These are phyloP conservation scores for Penicillium argentinense DNA, from an alignment of 495 filamentous ascomycete species.

Conservation along the genomic window DNA sequence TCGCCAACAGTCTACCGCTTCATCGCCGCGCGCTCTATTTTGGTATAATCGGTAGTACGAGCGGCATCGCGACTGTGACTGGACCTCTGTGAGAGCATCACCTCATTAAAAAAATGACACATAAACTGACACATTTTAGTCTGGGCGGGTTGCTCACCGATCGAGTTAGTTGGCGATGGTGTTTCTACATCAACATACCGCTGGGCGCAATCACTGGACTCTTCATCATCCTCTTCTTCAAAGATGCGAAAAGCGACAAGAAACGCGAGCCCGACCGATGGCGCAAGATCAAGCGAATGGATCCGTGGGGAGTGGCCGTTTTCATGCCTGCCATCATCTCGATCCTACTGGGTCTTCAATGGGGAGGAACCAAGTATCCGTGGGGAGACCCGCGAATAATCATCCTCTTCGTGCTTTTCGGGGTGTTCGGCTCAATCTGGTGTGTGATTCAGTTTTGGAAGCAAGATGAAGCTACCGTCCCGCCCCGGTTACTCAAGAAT, in stretches of 20 bases:
- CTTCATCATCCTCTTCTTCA: conserved; percentile 59
- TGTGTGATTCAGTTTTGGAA: conserved; percentile 63
- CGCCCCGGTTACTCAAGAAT: conserved; percentile 67
- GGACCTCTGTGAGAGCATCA: conserved; percentile 58
- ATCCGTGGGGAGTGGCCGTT: conserved; percentile 61
- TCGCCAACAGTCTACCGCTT: conserved; percentile 75
- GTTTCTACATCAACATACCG: conserved; percentile 65
- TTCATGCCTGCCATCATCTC: conserved; percentile 74
- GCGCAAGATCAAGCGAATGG: conserved; percentile 58
- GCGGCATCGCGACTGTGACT: conserved; percentile 74
- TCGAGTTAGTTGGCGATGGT: conserved; percentile 60
- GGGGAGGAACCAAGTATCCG: conserved; percentile 71
- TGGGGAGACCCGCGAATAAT: conserved; percentile 70
- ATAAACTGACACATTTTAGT: conserved; percentile 8
- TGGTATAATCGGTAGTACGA: conserved; percentile 75
- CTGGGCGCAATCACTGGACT: conserved; percentile 63
- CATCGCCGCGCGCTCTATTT: conserved; percentile 68
- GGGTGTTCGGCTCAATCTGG: conserved; percentile 61
- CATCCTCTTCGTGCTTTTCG: conserved; percentile 66
- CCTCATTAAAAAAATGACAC: not conserved
- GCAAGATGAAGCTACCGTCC: conserved; percentile 76
- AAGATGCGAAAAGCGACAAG: conserved; percentile 48
- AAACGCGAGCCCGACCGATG: conserved; percentile 35
- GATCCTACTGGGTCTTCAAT: conserved; percentile 76
- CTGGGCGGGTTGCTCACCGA: conserved; percentile 61